Conservation (phyloP, 495 filamentous ascomycete genomes). For the Tuber borchii region DNA sequence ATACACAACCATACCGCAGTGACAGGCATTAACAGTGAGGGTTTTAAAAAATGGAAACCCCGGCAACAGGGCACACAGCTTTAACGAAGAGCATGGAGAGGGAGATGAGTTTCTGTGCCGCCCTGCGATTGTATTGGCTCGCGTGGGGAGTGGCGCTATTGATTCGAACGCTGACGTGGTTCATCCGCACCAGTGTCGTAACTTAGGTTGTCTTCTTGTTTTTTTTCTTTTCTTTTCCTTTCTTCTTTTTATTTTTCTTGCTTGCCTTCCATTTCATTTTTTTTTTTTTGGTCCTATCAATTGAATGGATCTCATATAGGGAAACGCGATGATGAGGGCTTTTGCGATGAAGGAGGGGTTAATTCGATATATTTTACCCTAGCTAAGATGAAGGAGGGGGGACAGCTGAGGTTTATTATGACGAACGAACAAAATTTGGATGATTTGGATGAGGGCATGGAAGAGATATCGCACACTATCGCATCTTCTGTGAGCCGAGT, state of each 20-base stretch:
- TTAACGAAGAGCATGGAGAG: neutral
- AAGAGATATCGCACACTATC: neutral
- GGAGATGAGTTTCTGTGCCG: neutral
- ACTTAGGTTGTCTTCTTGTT: neutral
- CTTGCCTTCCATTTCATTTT: neutral
- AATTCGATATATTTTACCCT: too few species aligned
- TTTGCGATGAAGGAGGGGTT: neutral
- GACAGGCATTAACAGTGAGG: neutral
- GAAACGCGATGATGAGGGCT: neutral
- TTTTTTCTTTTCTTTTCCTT: neutral
- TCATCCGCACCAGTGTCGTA: neutral
- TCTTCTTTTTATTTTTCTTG: neutral
- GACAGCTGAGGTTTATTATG: neutral
- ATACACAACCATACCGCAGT: neutral
- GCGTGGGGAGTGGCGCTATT: neutral
- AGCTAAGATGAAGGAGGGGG: neutral
- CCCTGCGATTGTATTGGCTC: neutral
- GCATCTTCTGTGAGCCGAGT: neutral
- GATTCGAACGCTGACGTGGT: neutral
- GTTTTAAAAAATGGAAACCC: neutral
- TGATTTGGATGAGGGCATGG: neutral
- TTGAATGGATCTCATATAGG: neutral
- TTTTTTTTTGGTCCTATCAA: neutral
- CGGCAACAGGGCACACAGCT: neutral
- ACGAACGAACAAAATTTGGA: slow-evolving; percentile 1